Percentiles rank a stretch among this genome's conserved stretches.
phyloP scores from a whole-genome alignment of 441 rosid species.

The Bruguiera hainesii region DNA sequence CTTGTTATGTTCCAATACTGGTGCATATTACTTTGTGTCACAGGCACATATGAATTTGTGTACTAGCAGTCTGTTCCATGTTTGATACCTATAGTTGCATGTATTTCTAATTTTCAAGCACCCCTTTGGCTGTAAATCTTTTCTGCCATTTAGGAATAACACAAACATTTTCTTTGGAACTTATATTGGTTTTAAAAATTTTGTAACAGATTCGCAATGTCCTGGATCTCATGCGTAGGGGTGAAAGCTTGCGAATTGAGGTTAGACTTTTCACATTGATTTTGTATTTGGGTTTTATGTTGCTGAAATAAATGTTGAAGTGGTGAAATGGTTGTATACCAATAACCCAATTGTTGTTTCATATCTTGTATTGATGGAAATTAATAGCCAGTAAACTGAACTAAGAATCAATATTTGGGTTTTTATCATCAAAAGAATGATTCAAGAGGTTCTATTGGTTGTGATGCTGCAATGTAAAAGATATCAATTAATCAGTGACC shows the following conservation, averaged over 20 bases:
- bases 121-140: not conserved
- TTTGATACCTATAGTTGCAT: too few relatives aligned
- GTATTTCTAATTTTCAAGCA: too few relatives aligned
- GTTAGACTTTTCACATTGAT: conserved; percentile 29
- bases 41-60: too few relatives aligned
- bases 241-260: conserved; percentile 77
- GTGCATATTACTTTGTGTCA: too few relatives aligned
- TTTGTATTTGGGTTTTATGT: not conserved
- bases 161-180: conserved; percentile 12
- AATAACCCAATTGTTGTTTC: not conserved
- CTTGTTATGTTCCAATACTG: too few relatives aligned
- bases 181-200: conserved; percentile 21
- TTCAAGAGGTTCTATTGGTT: not conserved
- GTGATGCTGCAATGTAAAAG: not conserved
- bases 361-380: not conserved
- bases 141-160: too few relatives aligned
- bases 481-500: not conserved
- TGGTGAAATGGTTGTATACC: conserved; percentile 1
- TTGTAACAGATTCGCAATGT: conserved; percentile 63
- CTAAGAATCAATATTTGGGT: not conserved
- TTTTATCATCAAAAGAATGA: not conserved
- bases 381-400: not conserved
- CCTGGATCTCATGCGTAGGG: conserved; percentile 84
- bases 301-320: not conserved
- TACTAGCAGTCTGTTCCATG: too few relatives aligned